Evolutionary conservation across 2,329 filamentous ascomycete species (phyloP).

Genomic region (Phoma sp.): DNA sequence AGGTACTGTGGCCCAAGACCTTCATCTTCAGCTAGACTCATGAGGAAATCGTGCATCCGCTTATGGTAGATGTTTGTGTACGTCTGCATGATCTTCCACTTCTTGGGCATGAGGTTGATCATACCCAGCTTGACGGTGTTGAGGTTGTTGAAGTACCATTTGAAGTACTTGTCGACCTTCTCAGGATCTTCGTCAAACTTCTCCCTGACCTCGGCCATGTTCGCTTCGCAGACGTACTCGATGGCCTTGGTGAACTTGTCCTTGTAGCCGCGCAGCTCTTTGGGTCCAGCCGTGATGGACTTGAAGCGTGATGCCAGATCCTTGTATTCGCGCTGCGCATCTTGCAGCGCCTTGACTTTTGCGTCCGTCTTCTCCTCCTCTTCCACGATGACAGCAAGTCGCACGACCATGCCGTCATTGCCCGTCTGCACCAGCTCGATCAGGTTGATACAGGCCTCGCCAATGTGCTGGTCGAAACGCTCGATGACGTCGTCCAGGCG

Average conservation of each 20-base stretch:
- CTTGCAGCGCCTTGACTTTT: constrained; percentile 87
- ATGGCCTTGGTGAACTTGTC: constrained; percentile 90
- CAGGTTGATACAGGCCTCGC: constrained; percentile 84
- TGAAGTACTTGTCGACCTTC: constrained; percentile 82
- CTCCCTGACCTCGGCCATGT: constrained; percentile 74
- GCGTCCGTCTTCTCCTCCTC: constrained; percentile 97
- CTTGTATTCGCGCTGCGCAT: constrained; percentile 93
- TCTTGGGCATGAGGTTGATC: constrained; percentile 88
- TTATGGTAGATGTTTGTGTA: constrained; percentile 91
- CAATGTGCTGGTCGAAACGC: constrained; percentile 95
- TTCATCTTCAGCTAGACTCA: constrained; percentile 81
- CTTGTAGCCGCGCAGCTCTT: constrained; percentile 93
- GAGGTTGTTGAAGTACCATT: constrained; percentile 98
- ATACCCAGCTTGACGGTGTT: constrained; percentile 94
- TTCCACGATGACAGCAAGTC: constrained; percentile 89
- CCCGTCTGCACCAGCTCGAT: constrained; percentile 86
- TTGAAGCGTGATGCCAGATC: constrained; percentile 93
- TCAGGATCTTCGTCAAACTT: constrained; percentile 84
- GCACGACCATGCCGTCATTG: constrained; percentile 87
- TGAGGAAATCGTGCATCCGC: constrained; percentile 93
- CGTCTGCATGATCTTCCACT: constrained; percentile 93
- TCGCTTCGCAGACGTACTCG: constrained; percentile 71
- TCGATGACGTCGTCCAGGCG: constrained; percentile 85
- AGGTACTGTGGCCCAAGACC: constrained; percentile 86
- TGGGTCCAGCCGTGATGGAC: constrained; percentile 91